A percentile compares a stretch with the other conserved stretches of the same genome.
Conservation (phyloP, 441 rosid genomes). For the Raphanus hybrid region DNA sequence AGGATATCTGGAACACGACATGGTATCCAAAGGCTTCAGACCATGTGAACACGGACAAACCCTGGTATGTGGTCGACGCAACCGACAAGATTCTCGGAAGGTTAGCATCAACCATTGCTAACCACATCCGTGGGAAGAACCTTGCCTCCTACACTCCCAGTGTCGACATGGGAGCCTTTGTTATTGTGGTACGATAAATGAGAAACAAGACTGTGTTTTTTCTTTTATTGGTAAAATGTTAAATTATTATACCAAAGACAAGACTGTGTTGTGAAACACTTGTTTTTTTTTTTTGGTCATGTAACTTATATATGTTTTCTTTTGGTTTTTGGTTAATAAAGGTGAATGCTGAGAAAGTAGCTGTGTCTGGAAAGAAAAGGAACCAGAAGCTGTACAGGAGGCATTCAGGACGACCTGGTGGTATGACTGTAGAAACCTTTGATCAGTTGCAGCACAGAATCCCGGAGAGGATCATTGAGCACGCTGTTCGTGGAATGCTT, state of each 20-base stretch:
- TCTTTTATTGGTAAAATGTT: not conserved
- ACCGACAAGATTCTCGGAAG: conserved; percentile 90
- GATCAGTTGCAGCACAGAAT: conserved; percentile 90
- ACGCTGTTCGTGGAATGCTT: conserved; percentile 98
- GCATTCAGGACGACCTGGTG: conserved; percentile 99
- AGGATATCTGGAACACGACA: conserved; percentile 95
- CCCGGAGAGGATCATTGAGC: conserved; percentile 95
- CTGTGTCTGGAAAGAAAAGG: conserved; percentile 93
- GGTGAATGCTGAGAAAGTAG: conserved; percentile 98
- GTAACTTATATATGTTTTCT: not conserved
- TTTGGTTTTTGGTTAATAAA: conserved; percentile 24
- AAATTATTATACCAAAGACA: no score
- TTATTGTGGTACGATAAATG: conserved; percentile 65
- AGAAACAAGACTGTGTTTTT: not conserved
- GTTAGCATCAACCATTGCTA: conserved; percentile 85
- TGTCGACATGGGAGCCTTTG: conserved; percentile 97
- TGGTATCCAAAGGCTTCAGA: conserved; percentile 95
- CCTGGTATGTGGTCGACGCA: conserved; percentile 91
- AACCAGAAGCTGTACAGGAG: conserved; percentile 95
- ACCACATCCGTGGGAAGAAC: conserved; percentile 90
- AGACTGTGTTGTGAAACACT: not conserved
- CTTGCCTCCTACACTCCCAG: conserved; percentile 89
- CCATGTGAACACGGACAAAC: conserved; percentile 81
- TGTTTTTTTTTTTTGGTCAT: not conserved
- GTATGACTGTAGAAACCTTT: conserved; percentile 93